phyloP scores from a whole-genome alignment of 2,329 filamentous ascomycete species.

The Leptographium lundbergii region DNA sequence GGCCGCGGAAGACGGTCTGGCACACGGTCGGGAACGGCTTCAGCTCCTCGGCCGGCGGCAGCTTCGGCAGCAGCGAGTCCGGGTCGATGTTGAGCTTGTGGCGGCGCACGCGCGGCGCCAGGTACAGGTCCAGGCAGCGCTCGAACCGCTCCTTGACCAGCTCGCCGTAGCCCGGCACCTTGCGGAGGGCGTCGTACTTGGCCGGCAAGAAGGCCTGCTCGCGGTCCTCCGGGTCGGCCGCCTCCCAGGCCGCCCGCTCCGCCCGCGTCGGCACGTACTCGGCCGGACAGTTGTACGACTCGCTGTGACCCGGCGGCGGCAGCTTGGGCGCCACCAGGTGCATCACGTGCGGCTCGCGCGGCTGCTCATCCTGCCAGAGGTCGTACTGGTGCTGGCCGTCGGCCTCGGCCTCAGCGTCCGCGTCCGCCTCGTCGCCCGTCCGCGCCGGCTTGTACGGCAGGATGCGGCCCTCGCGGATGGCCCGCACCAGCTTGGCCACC shows the following conservation, averaged over 20 bases:
- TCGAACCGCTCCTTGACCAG: slow-evolving; percentile 96
- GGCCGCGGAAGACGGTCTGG: slow-evolving; percentile 75
- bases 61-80: slow-evolving; percentile 78
- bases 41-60: slow-evolving; percentile 85
- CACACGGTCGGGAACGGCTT: slow-evolving; percentile 90
- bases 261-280: slow-evolving; percentile 84
- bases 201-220: slow-evolving; percentile 80
- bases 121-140: slow-evolving; percentile 85
- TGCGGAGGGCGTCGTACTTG: slow-evolving; percentile 71
- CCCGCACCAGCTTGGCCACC: slow-evolving; percentile 92
- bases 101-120: slow-evolving; percentile 82
- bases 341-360: slow-evolving; percentile 76
- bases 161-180: slow-evolving; percentile 79
- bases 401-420: slow-evolving; percentile 54
- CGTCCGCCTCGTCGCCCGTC: slow-evolving; percentile 39
- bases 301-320: slow-evolving; percentile 71
- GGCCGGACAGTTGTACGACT: slow-evolving; percentile 90
- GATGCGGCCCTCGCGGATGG: slow-evolving; percentile 88
- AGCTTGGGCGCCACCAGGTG: slow-evolving; percentile 90
- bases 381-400: slow-evolving; percentile 67
- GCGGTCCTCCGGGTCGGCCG: slow-evolving; percentile 76
- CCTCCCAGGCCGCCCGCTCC: slow-evolving; percentile 76
- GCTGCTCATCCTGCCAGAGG: slow-evolving; percentile 86
- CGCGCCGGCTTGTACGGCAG: slow-evolving; percentile 68
- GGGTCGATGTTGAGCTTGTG: slow-evolving; percentile 97